phyloP scores from a whole-genome alignment of 352 stramenopile genomes.

The Peronosclerospora sorghi region DNA sequence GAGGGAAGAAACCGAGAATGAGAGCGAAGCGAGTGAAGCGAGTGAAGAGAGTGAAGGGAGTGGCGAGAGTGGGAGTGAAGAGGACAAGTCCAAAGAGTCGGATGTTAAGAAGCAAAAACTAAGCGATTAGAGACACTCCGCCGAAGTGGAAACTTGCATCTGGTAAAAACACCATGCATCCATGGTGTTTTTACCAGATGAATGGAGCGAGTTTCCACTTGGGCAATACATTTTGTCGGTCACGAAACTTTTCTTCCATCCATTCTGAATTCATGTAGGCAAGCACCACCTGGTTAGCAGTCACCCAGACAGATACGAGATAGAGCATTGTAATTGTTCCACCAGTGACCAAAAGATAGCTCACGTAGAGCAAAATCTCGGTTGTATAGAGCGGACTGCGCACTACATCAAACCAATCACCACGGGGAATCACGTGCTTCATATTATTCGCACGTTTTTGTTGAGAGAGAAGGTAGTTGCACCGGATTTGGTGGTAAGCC shows the following conservation, averaged over 20 bases:
- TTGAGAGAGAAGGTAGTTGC: slow-evolving; percentile 39
- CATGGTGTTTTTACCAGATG: slow-evolving; percentile 18
- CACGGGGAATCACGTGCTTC: slow-evolving; percentile 41
- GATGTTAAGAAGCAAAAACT: too few relatives aligned
- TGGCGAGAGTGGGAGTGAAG: too few relatives aligned
- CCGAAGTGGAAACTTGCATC: too few relatives aligned
- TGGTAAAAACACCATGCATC: too few relatives aligned
- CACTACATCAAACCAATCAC: slow-evolving; percentile 53
- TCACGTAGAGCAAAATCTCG: slow-evolving; percentile 51
- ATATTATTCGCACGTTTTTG: slow-evolving; percentile 40
- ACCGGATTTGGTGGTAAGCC: slow-evolving; percentile 47
- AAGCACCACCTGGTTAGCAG: slow-evolving; percentile 47
- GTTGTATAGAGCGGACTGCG: slow-evolving; percentile 51
- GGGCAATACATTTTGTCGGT: slow-evolving; percentile 16
- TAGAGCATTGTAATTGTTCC: slow-evolving; percentile 29
- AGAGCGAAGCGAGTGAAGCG: too few relatives aligned
- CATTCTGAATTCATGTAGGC: slow-evolving; percentile 40
- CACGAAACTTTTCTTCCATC: slow-evolving; percentile 49
- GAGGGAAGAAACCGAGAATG: too few relatives aligned
- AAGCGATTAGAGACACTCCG: too few relatives aligned
- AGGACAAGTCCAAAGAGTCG: too few relatives aligned
- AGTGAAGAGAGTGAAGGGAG: too few relatives aligned
- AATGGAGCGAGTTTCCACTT: slow-evolving; percentile 28
- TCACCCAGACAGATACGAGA: slow-evolving; percentile 39
- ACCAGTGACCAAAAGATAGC: slow-evolving; percentile 32